Percentiles rank a stretch among this genome's conserved stretches.
phyloP scores from a whole-genome alignment of 2,329 filamentous ascomycete species.

The Calonectria leucothoes region DNA sequence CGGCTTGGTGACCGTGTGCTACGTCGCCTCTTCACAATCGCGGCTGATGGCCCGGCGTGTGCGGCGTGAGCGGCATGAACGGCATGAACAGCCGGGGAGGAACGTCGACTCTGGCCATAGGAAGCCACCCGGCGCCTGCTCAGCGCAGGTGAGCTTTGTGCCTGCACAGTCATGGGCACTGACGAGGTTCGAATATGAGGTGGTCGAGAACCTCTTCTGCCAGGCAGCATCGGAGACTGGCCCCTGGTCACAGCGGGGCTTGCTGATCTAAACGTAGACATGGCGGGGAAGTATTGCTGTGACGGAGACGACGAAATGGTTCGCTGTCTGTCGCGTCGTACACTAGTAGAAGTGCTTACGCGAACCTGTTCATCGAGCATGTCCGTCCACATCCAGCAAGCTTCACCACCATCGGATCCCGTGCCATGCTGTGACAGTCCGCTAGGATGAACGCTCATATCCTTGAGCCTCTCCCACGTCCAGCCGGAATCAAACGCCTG shows the following conservation, averaged over 20 bases:
- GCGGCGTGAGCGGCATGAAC: slow-evolving; percentile 21
- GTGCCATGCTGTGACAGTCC: slow-evolving; percentile 39
- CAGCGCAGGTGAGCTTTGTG: slow-evolving; percentile 53
- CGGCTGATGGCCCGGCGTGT: slow-evolving; percentile 41
- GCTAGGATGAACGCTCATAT: slow-evolving; percentile 66
- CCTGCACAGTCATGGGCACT: slow-evolving; percentile 56
- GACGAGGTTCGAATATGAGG: slow-evolving; percentile 64
- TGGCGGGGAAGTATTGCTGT: slow-evolving; percentile 43
- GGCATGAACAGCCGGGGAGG: slow-evolving; percentile 40
- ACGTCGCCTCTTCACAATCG: slow-evolving; percentile 62
- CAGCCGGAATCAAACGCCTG: slow-evolving; percentile 66
- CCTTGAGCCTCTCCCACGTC: slow-evolving; percentile 78
- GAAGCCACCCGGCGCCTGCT: slow-evolving; percentile 60
- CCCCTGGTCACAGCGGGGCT: slow-evolving; percentile 50
- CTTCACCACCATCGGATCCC: slow-evolving; percentile 65
- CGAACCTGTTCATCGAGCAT: slow-evolving; percentile 69
- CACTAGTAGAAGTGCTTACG: slow-evolving; percentile 55
- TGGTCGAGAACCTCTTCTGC: slow-evolving; percentile 57
- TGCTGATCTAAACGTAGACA: slow-evolving; percentile 42
- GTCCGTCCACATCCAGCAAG: slow-evolving; percentile 73
- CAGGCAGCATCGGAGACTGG: slow-evolving; percentile 53
- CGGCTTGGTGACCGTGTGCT: slow-evolving; percentile 69
- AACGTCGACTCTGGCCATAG: slow-evolving; percentile 49
- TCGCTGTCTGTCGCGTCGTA: slow-evolving; percentile 55
- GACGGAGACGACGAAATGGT: slow-evolving; percentile 55